These are phyloP conservation scores for Termitomyces titanicus DNA, from an alignment of 768 basidiomycete genomes.

Conservation along the genomic window DNA sequence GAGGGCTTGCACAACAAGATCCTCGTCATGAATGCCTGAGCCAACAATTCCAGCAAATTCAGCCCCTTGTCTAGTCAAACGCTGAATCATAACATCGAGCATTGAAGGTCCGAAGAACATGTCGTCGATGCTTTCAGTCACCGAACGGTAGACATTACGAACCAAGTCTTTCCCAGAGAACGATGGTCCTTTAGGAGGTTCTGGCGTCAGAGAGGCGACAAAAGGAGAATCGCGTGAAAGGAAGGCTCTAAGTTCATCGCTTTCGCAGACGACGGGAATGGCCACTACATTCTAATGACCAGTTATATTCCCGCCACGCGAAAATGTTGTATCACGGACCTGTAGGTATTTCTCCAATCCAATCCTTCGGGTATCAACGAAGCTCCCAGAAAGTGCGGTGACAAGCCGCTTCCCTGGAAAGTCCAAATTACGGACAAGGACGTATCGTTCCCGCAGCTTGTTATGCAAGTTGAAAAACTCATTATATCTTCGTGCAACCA, in stretches of 20 bases:
- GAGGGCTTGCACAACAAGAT: slow-evolving; percentile 77
- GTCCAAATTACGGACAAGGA: slow-evolving; percentile 66
- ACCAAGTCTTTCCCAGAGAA: slow-evolving; percentile 78
- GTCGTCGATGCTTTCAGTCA: slow-evolving; percentile 94
- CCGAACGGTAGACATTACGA: slow-evolving; percentile 84
- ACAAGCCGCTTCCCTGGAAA: slow-evolving; percentile 95
- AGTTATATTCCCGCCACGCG: neutral
- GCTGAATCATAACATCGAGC: slow-evolving; percentile 92
- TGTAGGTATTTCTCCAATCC: slow-evolving; percentile 90
- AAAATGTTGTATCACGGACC: slow-evolving; percentile 39
- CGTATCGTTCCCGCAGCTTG: slow-evolving; percentile 74
- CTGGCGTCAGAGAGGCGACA: slow-evolving; percentile 50
- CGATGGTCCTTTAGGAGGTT: slow-evolving; percentile 35
- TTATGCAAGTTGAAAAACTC: slow-evolving; percentile 92
- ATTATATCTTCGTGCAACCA: slow-evolving; percentile 90
- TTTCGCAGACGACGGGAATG: slow-evolving; percentile 75
- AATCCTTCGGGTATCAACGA: slow-evolving; percentile 75
- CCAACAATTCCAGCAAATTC: slow-evolving; percentile 85
- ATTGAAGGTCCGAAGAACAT: slow-evolving; percentile 96
- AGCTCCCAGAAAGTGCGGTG: slow-evolving; percentile 79
- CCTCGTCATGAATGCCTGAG: slow-evolving; percentile 76
- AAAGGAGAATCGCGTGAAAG: slow-evolving; percentile 87
- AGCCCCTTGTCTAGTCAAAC: slow-evolving; percentile 85
- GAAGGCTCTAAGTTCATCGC: slow-evolving; percentile 78
- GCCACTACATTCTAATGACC: slow-evolving; percentile 60